Evolutionary conservation across 2,329 filamentous ascomycete species (phyloP).

Genomic region (Phoma sp.): DNA sequence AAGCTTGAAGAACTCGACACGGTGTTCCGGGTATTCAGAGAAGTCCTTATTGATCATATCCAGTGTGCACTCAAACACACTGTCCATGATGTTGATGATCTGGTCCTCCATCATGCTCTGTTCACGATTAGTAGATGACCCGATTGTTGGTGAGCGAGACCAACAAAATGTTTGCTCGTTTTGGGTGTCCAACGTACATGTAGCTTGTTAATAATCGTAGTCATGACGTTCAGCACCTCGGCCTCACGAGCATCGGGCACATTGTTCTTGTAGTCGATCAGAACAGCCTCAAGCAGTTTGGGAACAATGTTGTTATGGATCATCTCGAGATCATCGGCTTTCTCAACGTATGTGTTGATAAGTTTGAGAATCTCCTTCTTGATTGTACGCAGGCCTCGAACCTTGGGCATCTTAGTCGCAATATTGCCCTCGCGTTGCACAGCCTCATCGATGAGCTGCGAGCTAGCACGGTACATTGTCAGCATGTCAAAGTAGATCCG

Average conservation of each 20-base stretch:
- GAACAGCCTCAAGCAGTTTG: constrained; percentile 89
- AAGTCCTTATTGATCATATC: constrained; percentile 99
- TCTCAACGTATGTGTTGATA: constrained; percentile 97
- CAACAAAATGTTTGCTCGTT: constrained; percentile 58
- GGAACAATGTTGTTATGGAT: constrained; percentile 94
- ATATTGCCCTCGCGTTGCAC: constrained; percentile 89
- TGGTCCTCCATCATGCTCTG: constrained; percentile 97
- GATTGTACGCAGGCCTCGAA: constrained; percentile 92
- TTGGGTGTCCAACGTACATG: constrained; percentile 75
- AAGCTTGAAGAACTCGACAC: constrained; percentile 99
- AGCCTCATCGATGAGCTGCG: constrained; percentile 90
- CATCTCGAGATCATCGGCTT: constrained; percentile 93
- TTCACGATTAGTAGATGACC: constrained; percentile 27
- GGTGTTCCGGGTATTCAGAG: constrained; percentile 97
- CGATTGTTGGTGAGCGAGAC: constrained; percentile 32
- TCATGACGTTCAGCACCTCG: constrained; percentile 96
- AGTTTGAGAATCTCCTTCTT: constrained; percentile 99
- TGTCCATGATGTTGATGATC: constrained; percentile 96
- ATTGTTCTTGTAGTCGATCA: constrained; percentile 96
- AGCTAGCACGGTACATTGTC: constrained; percentile 98
- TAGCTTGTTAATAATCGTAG: constrained; percentile 94
- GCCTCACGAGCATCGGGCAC: constrained; percentile 94
- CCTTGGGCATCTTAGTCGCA: constrained; percentile 96
- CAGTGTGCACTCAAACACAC: constrained; percentile 96
- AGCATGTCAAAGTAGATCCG: constrained; percentile 98